Base-by-base conservation (phyloP, 192 early-diverging fungal species). In the Coemansia guatemalensis region DNA sequence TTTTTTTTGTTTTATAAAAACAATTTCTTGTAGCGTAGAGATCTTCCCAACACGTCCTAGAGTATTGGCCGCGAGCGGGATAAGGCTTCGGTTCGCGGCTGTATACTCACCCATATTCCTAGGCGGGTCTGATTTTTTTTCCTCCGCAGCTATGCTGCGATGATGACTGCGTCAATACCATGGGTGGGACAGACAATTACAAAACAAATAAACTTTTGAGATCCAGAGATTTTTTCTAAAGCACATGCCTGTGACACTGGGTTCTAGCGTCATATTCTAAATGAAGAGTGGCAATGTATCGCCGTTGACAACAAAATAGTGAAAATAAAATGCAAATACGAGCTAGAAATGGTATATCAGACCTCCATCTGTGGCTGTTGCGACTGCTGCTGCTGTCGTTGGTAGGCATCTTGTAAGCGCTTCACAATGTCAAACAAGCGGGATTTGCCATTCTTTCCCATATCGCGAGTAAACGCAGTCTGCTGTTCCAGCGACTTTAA, bases 101-200 rank as follows among this genome's bases (percentile, higher is more conserved):
- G 73, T 74, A 44, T 70, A 71, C 71, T 62, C 63, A 35, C 48
- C 53, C 67, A 79, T 79, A 79, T 79, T 79, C 76, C 76, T 70
- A 70, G 68, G 57, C 71, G 62, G 68, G 64, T 62, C 60, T 67
- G 57, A 73, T 14, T 30, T n/a, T n/a, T n/a, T n/a, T n/a, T 44
- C 41, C 25, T 27, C 41, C 11, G 67, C 51, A 61, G 62, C 75
- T 73, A 73, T 67, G 73, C 65, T 65, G 67, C 67, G 22, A 30
- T 79, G 76, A 79, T 68, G 52, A 58, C 65, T 66, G 64, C 62
- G 76, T 64, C 67, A 79, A 70, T 69, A 67, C 76, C 76, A 79
- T 79, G 67, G 35, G 56, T 47, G 71, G 58, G 76, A 73, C 67
- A 76, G 23, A 22, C 29, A 14, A 11, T 51, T 23, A 47, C 32